Evolutionary conservation across 148 eudicot genomes (phyloP).

Genomic region (Polygonum maritimum): DNA sequence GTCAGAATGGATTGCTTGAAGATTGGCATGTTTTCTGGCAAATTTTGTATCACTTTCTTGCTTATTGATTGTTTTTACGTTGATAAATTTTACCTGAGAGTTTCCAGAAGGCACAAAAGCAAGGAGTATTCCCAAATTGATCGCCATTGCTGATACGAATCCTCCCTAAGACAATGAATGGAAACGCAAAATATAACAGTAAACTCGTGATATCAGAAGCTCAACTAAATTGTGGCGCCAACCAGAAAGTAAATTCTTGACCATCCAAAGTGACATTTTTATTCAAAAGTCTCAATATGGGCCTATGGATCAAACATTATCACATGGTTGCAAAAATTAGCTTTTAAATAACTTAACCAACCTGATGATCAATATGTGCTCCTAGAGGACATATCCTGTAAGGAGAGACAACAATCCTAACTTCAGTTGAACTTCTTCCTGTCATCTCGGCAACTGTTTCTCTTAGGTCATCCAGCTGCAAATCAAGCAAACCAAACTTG

Average conservation of each 20-base stretch:
- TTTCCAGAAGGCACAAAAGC: constrained; percentile 88
- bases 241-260: background rate
- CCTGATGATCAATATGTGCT: constrained; percentile 99
- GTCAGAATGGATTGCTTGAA: background rate
- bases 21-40: background rate
- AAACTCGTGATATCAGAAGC: constrained; percentile 1
- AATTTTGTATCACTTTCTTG: background rate
- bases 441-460: constrained; percentile 57
- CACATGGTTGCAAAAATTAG: background rate
- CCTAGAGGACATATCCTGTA: constrained; percentile 98
- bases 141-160: constrained; percentile 87
- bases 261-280: background rate
- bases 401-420: constrained; percentile 77
- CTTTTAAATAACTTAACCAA: constrained; percentile 7
- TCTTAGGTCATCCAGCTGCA: constrained; percentile 58
- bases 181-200: background rate
- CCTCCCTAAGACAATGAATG: constrained; percentile 52
- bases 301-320: background rate
- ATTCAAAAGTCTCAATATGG: background rate
- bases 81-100: constrained; percentile 41
- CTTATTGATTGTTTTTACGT: background rate
- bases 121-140: constrained; percentile 78
- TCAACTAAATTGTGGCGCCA: background rate
- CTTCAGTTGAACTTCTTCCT: constrained; percentile 44
- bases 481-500: constrained; percentile 3